Conservation (phyloP, 176 grass and related monocot species). For the Avena insularis region DNA sequence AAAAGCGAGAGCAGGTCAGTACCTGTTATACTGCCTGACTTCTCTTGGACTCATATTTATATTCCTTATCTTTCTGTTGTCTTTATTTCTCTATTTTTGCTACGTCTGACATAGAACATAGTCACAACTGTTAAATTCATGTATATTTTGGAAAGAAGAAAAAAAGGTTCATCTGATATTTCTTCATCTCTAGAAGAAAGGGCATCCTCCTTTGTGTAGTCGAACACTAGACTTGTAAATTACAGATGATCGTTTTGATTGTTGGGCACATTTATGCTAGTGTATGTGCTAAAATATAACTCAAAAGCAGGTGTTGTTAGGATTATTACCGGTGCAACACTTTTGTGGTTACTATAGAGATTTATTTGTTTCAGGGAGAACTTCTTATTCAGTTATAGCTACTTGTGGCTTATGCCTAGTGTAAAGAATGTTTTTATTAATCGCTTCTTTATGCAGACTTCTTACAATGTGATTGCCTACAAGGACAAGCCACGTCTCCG, state of each 20-base stretch:
- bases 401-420: not conserved
- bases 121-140: not conserved
- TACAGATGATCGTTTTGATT: not conserved
- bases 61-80: slow-evolving; percentile 1
- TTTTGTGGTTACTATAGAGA: not conserved
- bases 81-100: slow-evolving; percentile 27
- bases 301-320: slow-evolving; percentile 1
- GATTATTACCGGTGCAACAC: not conserved
- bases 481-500: slow-evolving; percentile 80
- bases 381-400: slow-evolving; percentile 21
- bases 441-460: slow-evolving; percentile 57
- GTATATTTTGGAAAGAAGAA: slow-evolving; percentile 5
- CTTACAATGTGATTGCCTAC: slow-evolving; percentile 88
- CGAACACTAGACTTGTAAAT: not conserved
- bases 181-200: not conserved
- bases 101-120: slow-evolving; percentile 18
- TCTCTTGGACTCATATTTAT: not conserved
- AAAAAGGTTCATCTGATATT: slow-evolving; percentile 27
- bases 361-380: not conserved
- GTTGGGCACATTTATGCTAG: slow-evolving; percentile 16
- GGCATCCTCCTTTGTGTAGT: slow-evolving; percentile 15
- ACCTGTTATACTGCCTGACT: slow-evolving; percentile 1
- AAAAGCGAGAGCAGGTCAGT: slow-evolving; percentile 79
- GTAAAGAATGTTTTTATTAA: slow-evolving; percentile 13
- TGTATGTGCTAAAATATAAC: not conserved